These are phyloP conservation scores for Alternaria hordeiaustralica DNA, from an alignment of 2,329 filamentous ascomycete genomes.

Conservation along the genomic window DNA sequence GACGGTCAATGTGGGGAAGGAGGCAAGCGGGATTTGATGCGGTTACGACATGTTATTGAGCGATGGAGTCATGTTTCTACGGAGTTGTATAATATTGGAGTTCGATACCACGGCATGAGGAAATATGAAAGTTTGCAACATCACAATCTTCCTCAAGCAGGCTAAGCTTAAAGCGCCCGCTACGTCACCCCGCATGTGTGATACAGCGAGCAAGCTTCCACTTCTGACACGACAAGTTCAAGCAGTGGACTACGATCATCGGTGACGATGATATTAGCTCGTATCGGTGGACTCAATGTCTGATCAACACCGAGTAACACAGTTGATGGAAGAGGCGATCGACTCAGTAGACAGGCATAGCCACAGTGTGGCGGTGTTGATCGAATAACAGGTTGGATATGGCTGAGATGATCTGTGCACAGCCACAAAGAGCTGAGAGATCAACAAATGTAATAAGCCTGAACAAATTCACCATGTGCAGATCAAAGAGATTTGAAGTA, in stretches of 20 bases:
- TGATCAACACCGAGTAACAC: background rate
- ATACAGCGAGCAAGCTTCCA: background rate
- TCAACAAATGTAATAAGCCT: background rate
- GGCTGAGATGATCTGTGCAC: background rate
- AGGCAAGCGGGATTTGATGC: background rate
- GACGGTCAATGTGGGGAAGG: background rate
- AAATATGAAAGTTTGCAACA: background rate
- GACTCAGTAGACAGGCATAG: background rate
- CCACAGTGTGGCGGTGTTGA: background rate
- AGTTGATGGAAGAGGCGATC: background rate
- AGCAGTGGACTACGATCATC: background rate
- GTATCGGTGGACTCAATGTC: background rate
- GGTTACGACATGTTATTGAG: background rate
- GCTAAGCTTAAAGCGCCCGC: background rate
- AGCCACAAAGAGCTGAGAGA: background rate
- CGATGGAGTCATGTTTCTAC: background rate
- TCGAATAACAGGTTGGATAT: background rate
- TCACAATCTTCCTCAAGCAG: background rate
- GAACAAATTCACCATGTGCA: background rate
- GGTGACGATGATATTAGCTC: background rate
- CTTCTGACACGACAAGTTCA: background rate
- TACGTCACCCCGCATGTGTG: background rate
- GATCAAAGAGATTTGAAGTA: background rate
- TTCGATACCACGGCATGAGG: background rate
- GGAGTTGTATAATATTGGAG: background rate